Evolutionary conservation across 768 basidiomycete genomes (phyloP).

Genomic region (Clavulina sp.): DNA sequence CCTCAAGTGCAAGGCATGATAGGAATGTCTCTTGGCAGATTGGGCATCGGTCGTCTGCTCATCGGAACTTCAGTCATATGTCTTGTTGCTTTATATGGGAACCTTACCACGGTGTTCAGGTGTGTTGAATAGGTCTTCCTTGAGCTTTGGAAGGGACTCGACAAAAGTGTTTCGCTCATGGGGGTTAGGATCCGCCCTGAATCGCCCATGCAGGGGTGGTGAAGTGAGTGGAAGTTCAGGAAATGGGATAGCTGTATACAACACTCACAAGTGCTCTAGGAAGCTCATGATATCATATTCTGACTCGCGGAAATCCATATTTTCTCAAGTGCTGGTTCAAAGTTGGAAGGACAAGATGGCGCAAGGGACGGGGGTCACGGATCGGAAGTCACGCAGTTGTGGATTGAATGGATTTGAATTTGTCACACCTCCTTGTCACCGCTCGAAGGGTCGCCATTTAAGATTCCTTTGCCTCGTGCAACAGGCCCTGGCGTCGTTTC

Average conservation of each 20-base stretch:
- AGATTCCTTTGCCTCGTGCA: too few species aligned
- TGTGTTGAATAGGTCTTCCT: neutral
- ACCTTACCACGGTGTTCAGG: neutral
- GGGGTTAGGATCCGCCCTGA: neutral
- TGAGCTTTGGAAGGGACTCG: neutral
- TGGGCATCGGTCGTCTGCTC: constrained; percentile 48
- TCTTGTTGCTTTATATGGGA: neutral
- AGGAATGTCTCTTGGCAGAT: constrained; percentile 57
- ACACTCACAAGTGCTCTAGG: neutral
- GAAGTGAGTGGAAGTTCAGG: neutral
- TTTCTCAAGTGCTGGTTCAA: neutral
- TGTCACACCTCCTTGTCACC: too few species aligned
- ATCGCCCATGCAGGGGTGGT: neutral
- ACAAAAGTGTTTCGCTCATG: neutral
- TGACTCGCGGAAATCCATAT: neutral
- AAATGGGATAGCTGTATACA: neutral
- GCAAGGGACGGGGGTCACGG: too few species aligned
- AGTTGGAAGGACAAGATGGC: neutral
- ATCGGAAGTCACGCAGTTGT: too few species aligned
- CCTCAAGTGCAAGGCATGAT: constrained; percentile 57
- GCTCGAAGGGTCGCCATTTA: too few species aligned
- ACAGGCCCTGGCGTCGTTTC: too few species aligned
- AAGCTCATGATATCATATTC: neutral
- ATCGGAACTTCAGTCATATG: neutral
- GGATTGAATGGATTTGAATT: too few species aligned